Conservation (phyloP, 2,329 filamentous ascomycete species). For the Colletotrichum falcatum region DNA sequence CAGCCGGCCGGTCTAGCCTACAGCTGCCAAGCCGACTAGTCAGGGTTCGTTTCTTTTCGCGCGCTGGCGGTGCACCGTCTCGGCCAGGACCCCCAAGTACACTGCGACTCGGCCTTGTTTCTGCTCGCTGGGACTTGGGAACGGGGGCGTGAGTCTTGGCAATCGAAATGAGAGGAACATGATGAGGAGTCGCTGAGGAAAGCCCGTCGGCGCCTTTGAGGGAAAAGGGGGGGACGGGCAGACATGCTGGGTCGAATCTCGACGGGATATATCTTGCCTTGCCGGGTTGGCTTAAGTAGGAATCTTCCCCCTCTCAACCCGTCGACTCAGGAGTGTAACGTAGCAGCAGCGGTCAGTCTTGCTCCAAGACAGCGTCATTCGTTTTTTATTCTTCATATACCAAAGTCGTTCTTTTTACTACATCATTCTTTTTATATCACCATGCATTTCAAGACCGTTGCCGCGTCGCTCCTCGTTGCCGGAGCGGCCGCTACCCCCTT, state of each 20-base stretch:
- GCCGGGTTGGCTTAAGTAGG: neutral
- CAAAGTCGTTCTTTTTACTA: constrained; percentile 11
- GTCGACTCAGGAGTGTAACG: too few relatives aligned
- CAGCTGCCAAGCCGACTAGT: neutral
- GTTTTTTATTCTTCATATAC: constrained; percentile 5
- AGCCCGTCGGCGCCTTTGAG: neutral
- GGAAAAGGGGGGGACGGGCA: neutral
- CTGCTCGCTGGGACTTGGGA: constrained; percentile 2
- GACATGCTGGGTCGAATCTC: constrained; percentile 16
- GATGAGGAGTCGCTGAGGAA: constrained; percentile 5
- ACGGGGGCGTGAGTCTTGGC: constrained; percentile 29
- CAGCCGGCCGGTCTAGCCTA: constrained; percentile 13
- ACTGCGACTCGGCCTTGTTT: constrained; percentile 33
- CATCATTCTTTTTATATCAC: constrained; percentile 12
- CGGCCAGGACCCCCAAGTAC: constrained; percentile 5
- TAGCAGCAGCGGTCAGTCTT: constrained; percentile 15
- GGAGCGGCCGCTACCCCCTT: constrained; percentile 37
- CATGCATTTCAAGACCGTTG: constrained; percentile 39
- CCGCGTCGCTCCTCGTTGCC: constrained; percentile 37
- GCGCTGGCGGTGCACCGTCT: constrained; percentile 8
- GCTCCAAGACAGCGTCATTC: constrained; percentile 32
- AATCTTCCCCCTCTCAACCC: neutral
- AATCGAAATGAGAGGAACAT: constrained; percentile 30
- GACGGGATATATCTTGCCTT: constrained; percentile 31
- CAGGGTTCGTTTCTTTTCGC: constrained; percentile 22